Evolutionary conservation across 768 basidiomycete species (phyloP).

Genomic region (Leccinum subgranulosum): DNA sequence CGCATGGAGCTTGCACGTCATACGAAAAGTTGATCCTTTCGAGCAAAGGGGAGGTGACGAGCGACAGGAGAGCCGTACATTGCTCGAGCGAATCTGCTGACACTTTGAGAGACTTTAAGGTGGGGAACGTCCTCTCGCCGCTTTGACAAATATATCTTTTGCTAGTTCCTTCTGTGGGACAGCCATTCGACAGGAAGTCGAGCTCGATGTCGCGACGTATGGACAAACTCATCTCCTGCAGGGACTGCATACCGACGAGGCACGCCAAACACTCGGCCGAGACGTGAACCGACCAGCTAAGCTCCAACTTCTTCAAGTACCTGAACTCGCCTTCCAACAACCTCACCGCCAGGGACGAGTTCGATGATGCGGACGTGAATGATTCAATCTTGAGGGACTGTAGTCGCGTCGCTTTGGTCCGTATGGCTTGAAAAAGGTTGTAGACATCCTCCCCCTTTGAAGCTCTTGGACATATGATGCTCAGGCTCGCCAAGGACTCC

Average conservation of each 20-base stretch:
- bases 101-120: constrained; percentile 24
- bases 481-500: constrained; percentile 18
- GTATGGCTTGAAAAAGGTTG: constrained; percentile 23
- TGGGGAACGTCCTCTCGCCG: constrained; percentile 18
- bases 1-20: constrained; percentile 24
- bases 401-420: constrained; percentile 17
- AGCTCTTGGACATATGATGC: constrained; percentile 25
- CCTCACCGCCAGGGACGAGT: constrained; percentile 13
- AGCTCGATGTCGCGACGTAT: constrained; percentile 18
- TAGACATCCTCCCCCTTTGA: constrained; percentile 16
- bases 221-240: constrained; percentile 23
- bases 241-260: constrained; percentile 19
- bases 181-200: constrained; percentile 11
- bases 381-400: constrained; percentile 23
- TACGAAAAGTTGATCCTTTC: constrained; percentile 25
- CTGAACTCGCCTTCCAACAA: constrained; percentile 16
- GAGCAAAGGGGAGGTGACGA: constrained; percentile 23
- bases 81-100: constrained; percentile 24
- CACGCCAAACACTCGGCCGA: constrained; percentile 21
- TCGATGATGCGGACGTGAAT: constrained; percentile 12
- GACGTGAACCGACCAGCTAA: constrained; percentile 24
- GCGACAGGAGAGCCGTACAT: constrained; percentile 25
- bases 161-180: not conserved
- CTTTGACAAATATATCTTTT: not conserved
- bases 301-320: constrained; percentile 21